These are phyloP conservation scores for Typha latifolia DNA, from an alignment of 176 grass and related monocot species.

Conservation along the genomic window DNA sequence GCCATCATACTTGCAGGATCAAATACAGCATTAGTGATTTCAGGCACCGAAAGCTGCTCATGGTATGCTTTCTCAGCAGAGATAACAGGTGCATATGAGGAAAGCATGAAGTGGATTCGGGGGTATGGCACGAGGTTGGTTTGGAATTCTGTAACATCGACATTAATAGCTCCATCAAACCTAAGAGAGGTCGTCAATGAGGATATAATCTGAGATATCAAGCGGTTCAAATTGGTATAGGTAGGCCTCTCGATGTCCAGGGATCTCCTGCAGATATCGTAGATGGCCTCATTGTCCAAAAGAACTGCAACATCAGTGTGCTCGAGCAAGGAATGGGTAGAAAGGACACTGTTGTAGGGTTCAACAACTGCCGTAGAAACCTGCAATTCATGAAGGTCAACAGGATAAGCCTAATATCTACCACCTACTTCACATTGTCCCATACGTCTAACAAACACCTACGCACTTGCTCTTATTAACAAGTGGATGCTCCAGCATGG, in stretches of 20 bases:
- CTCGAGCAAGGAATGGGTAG: slow-evolving; percentile 9
- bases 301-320: slow-evolving; percentile 15
- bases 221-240: slow-evolving; percentile 11
- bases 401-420: background rate
- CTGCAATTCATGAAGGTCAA: background rate
- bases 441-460: background rate
- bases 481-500: background rate
- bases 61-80: slow-evolving; percentile 14
- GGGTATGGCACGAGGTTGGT: slow-evolving; percentile 7
- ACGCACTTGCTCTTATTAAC: background rate
- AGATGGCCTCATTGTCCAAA: slow-evolving; percentile 14
- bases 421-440: background rate
- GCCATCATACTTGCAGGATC: slow-evolving; percentile 9
- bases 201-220: slow-evolving; percentile 11
- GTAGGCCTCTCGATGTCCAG: slow-evolving; percentile 9
- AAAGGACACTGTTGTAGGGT: slow-evolving; percentile 12
- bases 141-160: slow-evolving; percentile 10
- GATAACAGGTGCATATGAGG: slow-evolving; percentile 9
- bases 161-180: slow-evolving; percentile 17
- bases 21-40: slow-evolving; percentile 14
- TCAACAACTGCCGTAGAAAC: slow-evolving; percentile 8
- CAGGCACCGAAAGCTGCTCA: slow-evolving; percentile 7
- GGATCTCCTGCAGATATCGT: slow-evolving; percentile 8
- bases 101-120: slow-evolving; percentile 10
- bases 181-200: slow-evolving; percentile 9